Base-by-base conservation (phyloP, 345 rosid species). In the Eutrema japonicum region DNA sequence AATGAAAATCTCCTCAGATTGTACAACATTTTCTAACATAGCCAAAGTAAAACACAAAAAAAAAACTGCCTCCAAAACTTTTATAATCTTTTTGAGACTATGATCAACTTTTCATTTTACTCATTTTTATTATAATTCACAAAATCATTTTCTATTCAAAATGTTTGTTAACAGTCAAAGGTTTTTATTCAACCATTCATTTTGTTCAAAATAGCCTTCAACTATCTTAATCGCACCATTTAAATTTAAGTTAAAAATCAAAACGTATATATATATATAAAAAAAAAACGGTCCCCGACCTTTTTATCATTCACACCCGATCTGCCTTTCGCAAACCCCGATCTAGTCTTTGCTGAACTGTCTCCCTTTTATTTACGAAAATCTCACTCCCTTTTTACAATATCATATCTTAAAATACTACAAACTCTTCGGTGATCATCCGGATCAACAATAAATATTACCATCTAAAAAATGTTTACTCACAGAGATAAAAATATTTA, bases 91-190 rank as follows among this genome's bases (percentile, higher is more conserved):
- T 22, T 8, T 49, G 6, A 27, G 35, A 51, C 33, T 10, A 10
- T 3, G 14, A 11, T 5, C 26, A 27, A 61, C 49, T 26, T 59
- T 4, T 36, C 9, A 10, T 37, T 16, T 7, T 3, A 22, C 16
- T 29, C 33, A 11, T 6, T 41, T 41, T 18, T 18, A 18, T 57
- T 36, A 8, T 16, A 7, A 7, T 48, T 18, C 10, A 27, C 32
- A 58, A 58, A 11, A 7, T 60, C 35, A 42, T 8, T 29, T 62
- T 52, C 26, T n/a, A 29, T 62, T 62, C 12, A 62, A 43, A 30
- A 4, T 8, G 22, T 43, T 62, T 63, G 18, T 12, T 29, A 52
- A n/a, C 16, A 2, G 2, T 27, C 43, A 29, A 29, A 18, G 22
- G 22, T 18, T 18, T 18, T 18, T 18, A 29, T 40, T 40, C n/a